phyloP scores from a whole-genome alignment of 352 stramenopile genomes.

The Globisporangium apiculatum region DNA sequence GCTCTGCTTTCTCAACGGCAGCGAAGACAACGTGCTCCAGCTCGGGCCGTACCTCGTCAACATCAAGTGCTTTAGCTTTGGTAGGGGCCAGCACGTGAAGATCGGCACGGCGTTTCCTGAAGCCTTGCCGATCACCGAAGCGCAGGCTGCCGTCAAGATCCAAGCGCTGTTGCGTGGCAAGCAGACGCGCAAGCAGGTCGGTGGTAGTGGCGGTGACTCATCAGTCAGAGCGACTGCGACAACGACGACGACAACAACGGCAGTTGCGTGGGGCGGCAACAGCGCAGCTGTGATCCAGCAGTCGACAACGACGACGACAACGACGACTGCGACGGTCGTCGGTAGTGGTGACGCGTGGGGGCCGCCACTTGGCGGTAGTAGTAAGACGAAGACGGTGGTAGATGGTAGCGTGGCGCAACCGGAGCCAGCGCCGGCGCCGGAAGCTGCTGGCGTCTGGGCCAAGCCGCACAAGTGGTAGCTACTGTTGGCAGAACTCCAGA shows the following conservation, averaged over 20 bases:
- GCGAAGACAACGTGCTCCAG: conserved; percentile 84
- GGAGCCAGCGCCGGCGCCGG: conserved; percentile 1
- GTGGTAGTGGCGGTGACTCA: conserved; percentile 10
- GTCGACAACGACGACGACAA: conserved; percentile 1
- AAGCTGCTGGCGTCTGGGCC: conserved; percentile 35
- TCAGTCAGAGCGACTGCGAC: not conserved
- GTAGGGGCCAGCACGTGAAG: conserved; percentile 60
- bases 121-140: conserved; percentile 56
- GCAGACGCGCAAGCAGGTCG: conserved; percentile 28
- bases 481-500: too few species aligned
- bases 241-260: conserved; percentile 6
- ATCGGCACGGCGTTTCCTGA: conserved; percentile 81
- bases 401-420: not conserved
- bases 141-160: conserved; percentile 71
- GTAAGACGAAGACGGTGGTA: not conserved
- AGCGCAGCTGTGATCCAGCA: conserved; percentile 5
- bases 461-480: conserved; percentile 57
- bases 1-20: conserved; percentile 90
- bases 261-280: conserved; percentile 12
- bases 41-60: conserved; percentile 82
- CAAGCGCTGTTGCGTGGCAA: conserved; percentile 54
- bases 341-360: conserved; percentile 10
- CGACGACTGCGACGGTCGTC: conserved; percentile 11
- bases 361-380: conserved; percentile 14
- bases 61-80: conserved; percentile 88